Base-by-base conservation (phyloP, 2,329 filamentous ascomycete genomes). In the Monosporascus cannonballus region DNA sequence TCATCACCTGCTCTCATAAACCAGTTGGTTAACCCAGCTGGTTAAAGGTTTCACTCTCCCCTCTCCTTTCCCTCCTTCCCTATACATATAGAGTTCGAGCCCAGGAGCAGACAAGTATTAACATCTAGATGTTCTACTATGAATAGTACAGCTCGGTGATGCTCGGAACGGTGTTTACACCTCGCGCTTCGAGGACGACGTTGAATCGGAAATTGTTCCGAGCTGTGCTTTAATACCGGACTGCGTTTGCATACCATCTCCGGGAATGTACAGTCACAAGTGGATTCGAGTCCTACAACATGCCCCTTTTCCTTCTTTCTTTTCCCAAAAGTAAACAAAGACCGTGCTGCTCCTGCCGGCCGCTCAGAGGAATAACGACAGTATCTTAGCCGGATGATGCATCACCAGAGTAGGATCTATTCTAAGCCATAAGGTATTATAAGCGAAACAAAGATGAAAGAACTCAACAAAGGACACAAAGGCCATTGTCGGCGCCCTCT, bases 131-230 rank as follows among this genome's bases (percentile, higher is more conserved):
- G 34, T 41, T 18, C 18, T 18, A 48, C 30, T 20, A 24, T 4
- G 25, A n/a, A n/a, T 22, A 49, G 47, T 49, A 52, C 42, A 47
- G 51, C 51, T 52, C 51, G 27, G 30, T 27, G 9, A 36, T 38
- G 51, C 51, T 49, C 47, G 37, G 47, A 52, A 52, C 47, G 51
- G 51, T 52, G 51, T 49, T 52, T 46, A 52, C 39, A n/a, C 39
- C 24, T 20, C 46, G 7, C 30, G 51, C 51, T 48, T 52, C 46
- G 46, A 34, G 39, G 51, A 49, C 47, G 8, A 49, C 47, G 17
- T 49, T 37, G 51, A 49, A 52, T 41, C 47, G 42, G 20, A 22
- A 22, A 22, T 30, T 49, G 47, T 52, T 52, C 34, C 38, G 51
- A 52, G 51, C 51, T 49, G 49, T 52, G 49, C 51, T 49, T 17